Evolutionary conservation across 495 filamentous ascomycete species (phyloP).

Genomic region (Aspergillus mulundensis): DNA sequence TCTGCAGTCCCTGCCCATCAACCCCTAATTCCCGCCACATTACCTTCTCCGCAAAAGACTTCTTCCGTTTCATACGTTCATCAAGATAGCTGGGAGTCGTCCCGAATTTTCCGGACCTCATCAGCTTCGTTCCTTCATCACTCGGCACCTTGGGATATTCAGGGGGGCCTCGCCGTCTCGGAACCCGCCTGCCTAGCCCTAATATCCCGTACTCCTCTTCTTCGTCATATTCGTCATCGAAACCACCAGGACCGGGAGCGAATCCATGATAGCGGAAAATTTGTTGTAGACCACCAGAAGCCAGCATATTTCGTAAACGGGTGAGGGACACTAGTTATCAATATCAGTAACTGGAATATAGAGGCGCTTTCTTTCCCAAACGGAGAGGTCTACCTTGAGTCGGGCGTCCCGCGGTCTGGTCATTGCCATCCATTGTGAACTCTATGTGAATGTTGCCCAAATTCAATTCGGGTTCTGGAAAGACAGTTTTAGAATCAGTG

Average conservation of each 20-base stretch:
- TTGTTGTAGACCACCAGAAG: slow-evolving; percentile 33
- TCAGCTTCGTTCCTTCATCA: slow-evolving; percentile 67
- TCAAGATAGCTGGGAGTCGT: slow-evolving; percentile 50
- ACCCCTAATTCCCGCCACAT: slow-evolving; percentile 78
- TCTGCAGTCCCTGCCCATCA: slow-evolving; percentile 47
- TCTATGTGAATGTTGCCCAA: slow-evolving; percentile 47
- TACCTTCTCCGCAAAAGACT: slow-evolving; percentile 58
- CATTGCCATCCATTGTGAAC: slow-evolving; percentile 42
- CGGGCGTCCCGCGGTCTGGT: slow-evolving; percentile 34
- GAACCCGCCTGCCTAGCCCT: slow-evolving; percentile 18
- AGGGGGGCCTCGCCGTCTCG: slow-evolving; percentile 28
- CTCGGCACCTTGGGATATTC: slow-evolving; percentile 74
- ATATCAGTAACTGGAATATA: not conserved
- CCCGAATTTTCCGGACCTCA: slow-evolving; percentile 77
- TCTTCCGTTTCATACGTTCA: slow-evolving; percentile 51
- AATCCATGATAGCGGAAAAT: slow-evolving; percentile 36
- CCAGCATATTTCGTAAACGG: slow-evolving; percentile 35
- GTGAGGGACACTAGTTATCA: slow-evolving; percentile 28
- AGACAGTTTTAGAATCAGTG: not conserved
- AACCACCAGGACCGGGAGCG: slow-evolving; percentile 11
- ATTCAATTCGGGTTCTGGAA: slow-evolving; percentile 25
- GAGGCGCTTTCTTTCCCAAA: not conserved
- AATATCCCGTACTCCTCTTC: slow-evolving; percentile 25
- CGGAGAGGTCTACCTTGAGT: slow-evolving; percentile 16
- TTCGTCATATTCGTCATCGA: slow-evolving; percentile 20